These are phyloP conservation scores for Saccharomyces hybrid DNA, from an alignment of 1,139 yeast genomes.

Conservation along the genomic window DNA sequence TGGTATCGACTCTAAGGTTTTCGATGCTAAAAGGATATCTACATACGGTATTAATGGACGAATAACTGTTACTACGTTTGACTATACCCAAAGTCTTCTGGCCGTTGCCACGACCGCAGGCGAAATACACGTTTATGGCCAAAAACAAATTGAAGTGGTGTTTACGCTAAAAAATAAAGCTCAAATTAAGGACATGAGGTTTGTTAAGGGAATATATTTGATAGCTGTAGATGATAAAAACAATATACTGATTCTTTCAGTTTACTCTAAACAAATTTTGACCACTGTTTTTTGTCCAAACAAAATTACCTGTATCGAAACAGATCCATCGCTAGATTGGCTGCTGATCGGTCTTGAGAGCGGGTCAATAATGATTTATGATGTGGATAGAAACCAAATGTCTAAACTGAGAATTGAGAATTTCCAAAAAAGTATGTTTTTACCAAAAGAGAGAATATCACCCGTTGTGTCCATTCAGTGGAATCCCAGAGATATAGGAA, in stretches of 20 bases:
- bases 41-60: slow-evolving; percentile 53
- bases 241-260: slow-evolving; percentile 57
- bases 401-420: slow-evolving; percentile 66
- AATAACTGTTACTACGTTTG: slow-evolving; percentile 64
- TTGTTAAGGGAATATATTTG: slow-evolving; percentile 75
- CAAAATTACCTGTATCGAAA: slow-evolving; percentile 53
- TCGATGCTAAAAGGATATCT: slow-evolving; percentile 35
- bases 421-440: slow-evolving; percentile 47
- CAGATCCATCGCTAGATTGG: slow-evolving; percentile 89
- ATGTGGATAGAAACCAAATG: slow-evolving; percentile 66
- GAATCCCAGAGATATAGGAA: slow-evolving; percentile 87
- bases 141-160: slow-evolving; percentile 68
- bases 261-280: slow-evolving; percentile 54
- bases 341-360: slow-evolving; percentile 69
- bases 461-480: slow-evolving; percentile 62
- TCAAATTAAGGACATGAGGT: slow-evolving; percentile 49
- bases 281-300: slow-evolving; percentile 51
- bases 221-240: slow-evolving; percentile 55
- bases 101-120: slow-evolving; percentile 73
- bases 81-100: slow-evolving; percentile 79
- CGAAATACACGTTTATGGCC: slow-evolving; percentile 74
- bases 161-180: slow-evolving; percentile 46
- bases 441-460: slow-evolving; percentile 35
- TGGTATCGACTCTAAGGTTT: slow-evolving; percentile 36
- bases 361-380: slow-evolving; percentile 67